Evolutionary conservation across 2,329 filamentous ascomycete species (phyloP).

Genomic region (Gnomoniopsis smithogilvyi): DNA sequence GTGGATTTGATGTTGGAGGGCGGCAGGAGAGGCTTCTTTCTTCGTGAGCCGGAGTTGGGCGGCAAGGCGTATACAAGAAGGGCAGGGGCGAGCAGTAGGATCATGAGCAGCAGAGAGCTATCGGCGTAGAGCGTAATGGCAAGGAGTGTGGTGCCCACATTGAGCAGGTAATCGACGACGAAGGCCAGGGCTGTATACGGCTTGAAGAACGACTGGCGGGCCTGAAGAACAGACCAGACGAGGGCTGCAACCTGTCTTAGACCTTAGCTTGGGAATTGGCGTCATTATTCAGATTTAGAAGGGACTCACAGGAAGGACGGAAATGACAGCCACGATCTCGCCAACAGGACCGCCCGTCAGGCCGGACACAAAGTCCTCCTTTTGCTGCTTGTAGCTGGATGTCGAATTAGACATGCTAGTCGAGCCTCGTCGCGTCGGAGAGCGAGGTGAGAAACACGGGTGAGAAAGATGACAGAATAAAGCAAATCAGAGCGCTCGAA

Average conservation of each 20-base stretch:
- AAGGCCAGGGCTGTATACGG: conserved; percentile 67
- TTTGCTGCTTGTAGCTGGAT: conserved; percentile 78
- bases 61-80: conserved; percentile 57
- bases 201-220: conserved; percentile 78
- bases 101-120: conserved; percentile 68
- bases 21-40: conserved; percentile 49
- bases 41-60: conserved; percentile 36
- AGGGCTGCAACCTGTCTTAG: conserved; percentile 67
- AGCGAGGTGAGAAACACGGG: conserved; percentile 4
- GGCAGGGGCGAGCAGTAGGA: conserved; percentile 71
- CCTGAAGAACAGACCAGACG: conserved; percentile 86
- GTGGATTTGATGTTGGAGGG: conserved; percentile 33
- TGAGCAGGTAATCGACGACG: conserved; percentile 81
- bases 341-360: conserved; percentile 76
- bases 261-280: background rate
- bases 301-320: conserved; percentile 74
- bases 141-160: conserved; percentile 77
- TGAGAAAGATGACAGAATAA: background rate
- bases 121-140: conserved; percentile 82
- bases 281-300: conserved; percentile 2
- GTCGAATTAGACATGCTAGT: conserved; percentile 31
- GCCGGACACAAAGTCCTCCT: conserved; percentile 94
- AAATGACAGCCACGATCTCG: conserved; percentile 85
- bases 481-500: background rate
- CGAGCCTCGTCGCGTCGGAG: conserved; percentile 3